Conservation (phyloP, 2,329 filamentous ascomycete species). For the Mycosphaerella sp. region DNA sequence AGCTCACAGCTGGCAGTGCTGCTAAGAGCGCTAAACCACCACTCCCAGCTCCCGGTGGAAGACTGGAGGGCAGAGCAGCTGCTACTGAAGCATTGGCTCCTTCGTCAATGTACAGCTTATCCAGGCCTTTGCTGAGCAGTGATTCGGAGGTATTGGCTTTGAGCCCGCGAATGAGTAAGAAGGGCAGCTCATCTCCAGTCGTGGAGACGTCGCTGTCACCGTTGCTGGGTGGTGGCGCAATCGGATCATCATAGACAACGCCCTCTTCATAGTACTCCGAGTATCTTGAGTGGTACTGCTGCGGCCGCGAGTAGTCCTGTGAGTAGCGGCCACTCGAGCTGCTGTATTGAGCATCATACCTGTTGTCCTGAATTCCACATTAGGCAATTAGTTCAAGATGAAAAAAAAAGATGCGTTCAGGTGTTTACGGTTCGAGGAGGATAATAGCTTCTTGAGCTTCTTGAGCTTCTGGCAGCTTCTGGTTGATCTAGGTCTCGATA, state of each 20-base stretch:
- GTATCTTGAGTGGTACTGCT: conserved; percentile 5
- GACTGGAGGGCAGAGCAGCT: background rate
- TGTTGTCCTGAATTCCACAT: conserved; percentile 15
- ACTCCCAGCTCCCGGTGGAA: conserved; percentile 22
- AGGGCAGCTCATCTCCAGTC: conserved; percentile 16
- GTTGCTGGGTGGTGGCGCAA: conserved; percentile 17
- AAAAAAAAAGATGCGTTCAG: background rate
- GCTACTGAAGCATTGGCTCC: conserved; percentile 6
- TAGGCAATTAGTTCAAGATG: conserved; percentile 7
- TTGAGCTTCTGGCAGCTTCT: background rate
- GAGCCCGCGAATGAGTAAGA: conserved; percentile 66
- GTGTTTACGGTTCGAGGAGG: conserved; percentile 10
- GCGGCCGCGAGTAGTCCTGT: conserved; percentile 8
- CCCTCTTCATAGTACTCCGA: conserved; percentile 10
- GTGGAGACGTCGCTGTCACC: conserved; percentile 23
- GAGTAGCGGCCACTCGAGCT: conserved; percentile 12
- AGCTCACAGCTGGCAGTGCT: background rate
- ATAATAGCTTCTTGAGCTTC: background rate
- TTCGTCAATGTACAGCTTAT: conserved; percentile 58
- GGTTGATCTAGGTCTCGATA: conserved; percentile 14
- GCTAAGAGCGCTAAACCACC: background rate
- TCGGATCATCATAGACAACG: conserved; percentile 16
- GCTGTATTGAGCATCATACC: conserved; percentile 9
- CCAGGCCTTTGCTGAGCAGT: conserved; percentile 63
- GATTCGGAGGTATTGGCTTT: conserved; percentile 65